Percentiles rank a stretch among this genome's conserved stretches.
phyloP scores from a whole-genome alignment of 768 basidiomycete species.

The Tricholoma bakamatsutake region DNA sequence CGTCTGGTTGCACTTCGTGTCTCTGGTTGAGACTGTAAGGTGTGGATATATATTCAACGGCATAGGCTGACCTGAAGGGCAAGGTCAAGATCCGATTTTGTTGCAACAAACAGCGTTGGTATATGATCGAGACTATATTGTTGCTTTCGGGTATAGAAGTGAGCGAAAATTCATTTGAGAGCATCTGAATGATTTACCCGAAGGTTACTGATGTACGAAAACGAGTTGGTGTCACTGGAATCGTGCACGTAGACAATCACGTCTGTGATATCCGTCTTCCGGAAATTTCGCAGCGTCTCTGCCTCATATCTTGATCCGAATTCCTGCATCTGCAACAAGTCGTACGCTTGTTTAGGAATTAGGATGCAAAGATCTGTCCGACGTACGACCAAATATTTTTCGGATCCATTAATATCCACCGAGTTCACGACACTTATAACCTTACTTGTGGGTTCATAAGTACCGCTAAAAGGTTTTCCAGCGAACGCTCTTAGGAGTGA shows the following conservation, averaged over 20 bases:
- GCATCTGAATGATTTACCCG: conserved; percentile 44
- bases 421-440: conserved; percentile 90
- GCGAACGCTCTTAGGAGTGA: conserved; percentile 80
- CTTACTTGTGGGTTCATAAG: conserved; percentile 86
- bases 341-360: background rate
- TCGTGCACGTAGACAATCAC: conserved; percentile 96
- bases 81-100: conserved; percentile 95
- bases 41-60: background rate
- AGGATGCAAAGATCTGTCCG: background rate
- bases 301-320: conserved; percentile 95
- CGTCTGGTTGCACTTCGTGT: conserved; percentile 98
- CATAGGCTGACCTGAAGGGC: conserved; percentile 71
- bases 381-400: conserved; percentile 95
- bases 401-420: conserved; percentile 89
- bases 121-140: conserved; percentile 94
- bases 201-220: conserved; percentile 96
- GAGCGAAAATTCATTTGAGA: conserved; percentile 10
- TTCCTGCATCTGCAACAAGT: conserved; percentile 72
- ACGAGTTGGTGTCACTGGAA: conserved; percentile 97
- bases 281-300: conserved; percentile 81
- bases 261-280: conserved; percentile 90
- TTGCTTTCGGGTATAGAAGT: conserved; percentile 54
- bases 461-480: conserved; percentile 66
- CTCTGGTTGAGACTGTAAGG: conserved; percentile 40
- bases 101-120: conserved; percentile 96